Base-by-base conservation (phyloP, 257 asterid genomes). In the Forsythia suspensa region DNA sequence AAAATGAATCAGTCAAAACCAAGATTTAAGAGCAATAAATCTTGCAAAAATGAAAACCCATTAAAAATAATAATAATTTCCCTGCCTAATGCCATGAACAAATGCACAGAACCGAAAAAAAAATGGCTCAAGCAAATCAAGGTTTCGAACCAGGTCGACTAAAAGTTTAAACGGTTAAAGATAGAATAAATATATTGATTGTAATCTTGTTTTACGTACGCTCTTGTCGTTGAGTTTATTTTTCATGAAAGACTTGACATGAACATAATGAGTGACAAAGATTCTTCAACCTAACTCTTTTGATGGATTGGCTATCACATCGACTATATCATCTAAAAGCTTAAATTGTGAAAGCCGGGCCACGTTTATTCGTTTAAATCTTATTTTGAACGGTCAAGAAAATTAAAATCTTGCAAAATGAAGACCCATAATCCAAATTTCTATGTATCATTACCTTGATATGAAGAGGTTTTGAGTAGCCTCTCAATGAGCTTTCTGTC, bases 401-500 rank as follows among this genome's bases (percentile, higher is more conserved):
- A 18, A 48, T 48, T 48, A 48, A 4, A 48, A 48, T 13, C 15
- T 48, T 8, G 39, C 10, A 8, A 9, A 29, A 21, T 0, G 20
- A 29, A 63, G 21, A 61, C 37, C 18, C 16, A 8, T 16, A 39
- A 52, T 40, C 66, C 18, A 74, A 74, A 34, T 29, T 8, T 8
- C 12, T 48, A n/a, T 48, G 57, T 48, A 4, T 48, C 15, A 13
- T 4, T 77, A 87, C 90, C 92, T 81, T 86, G 86, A 76, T 79
- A 88, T 16, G 92, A 86, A 43, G 90, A 82, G 20, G 75, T 88
- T 79, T 43, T 86, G 73, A 88, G 89, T 44, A 88, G 85, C 46
- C 86, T 82, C 69, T 86, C 89, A 72, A 88, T 84, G 20, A 88
- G 87, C 55, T 86, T 88, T 68, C 92, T 83, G 52, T 88, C 89